Conservation (phyloP, 257 asterid genomes). For the Mitragyna speciosa region DNA sequence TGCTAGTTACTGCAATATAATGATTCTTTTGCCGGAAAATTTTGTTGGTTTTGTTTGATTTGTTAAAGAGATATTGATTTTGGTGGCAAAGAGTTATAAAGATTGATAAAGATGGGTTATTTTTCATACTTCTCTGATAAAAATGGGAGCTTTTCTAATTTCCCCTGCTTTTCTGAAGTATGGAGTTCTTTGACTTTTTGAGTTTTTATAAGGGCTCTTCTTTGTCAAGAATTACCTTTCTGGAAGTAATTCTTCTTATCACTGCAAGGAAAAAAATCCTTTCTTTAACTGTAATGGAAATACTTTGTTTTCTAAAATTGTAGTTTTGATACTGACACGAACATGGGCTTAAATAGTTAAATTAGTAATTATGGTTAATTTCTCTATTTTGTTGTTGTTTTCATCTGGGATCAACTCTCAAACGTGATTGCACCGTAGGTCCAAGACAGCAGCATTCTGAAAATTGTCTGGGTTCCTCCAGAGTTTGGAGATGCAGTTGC, state of each 20-base stretch:
- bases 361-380: background rate
- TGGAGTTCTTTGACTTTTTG: background rate
- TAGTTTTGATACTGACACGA: background rate
- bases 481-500: constrained; percentile 82
- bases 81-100: background rate
- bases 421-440: constrained; percentile 38
- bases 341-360: background rate
- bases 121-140: background rate
- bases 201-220: background rate
- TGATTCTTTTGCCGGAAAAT: background rate
- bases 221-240: background rate
- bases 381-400: background rate
- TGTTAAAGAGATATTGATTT: background rate
- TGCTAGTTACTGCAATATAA: background rate
- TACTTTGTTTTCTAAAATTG: background rate
- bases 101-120: background rate
- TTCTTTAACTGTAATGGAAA: background rate
- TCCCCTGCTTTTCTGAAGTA: background rate
- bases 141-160: background rate
- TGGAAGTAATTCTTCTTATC: background rate
- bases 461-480: constrained; percentile 84
- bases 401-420: background rate
- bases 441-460: constrained; percentile 50
- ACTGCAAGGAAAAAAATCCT: background rate
- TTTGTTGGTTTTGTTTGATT: background rate